phyloP scores from a whole-genome alignment of 805 yeast genomes.

The Tetrapisispora iriomotensis region DNA sequence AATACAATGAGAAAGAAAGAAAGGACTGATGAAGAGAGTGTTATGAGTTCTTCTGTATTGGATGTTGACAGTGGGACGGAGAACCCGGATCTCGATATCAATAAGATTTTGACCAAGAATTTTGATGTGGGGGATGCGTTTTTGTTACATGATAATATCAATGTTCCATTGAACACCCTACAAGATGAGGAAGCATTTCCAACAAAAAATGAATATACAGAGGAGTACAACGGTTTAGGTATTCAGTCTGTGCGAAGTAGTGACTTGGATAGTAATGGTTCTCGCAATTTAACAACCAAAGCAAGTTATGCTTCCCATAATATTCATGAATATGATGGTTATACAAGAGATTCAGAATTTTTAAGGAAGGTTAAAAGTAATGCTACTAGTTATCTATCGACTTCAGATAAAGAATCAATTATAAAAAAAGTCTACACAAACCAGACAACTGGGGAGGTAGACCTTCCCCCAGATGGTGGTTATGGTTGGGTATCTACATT shows the following conservation, averaged over 20 bases:
- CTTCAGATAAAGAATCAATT: slow-evolving; percentile 2
- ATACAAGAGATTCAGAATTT: too few relatives aligned
- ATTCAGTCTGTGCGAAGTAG: too few relatives aligned
- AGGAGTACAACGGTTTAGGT: too few relatives aligned
- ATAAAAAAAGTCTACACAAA: slow-evolving; percentile 27
- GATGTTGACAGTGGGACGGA: slow-evolving; percentile 9
- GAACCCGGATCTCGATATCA: slow-evolving; percentile 7
- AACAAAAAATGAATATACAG: neutral
- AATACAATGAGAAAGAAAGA: too few relatives aligned
- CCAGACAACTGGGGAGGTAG: slow-evolving; percentile 27
- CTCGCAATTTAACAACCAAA: too few relatives aligned
- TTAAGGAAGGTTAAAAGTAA: too few relatives aligned
- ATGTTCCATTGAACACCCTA: neutral
- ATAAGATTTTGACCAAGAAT: slow-evolving; percentile 13
- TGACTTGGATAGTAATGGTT: too few relatives aligned
- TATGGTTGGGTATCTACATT: slow-evolving; percentile 56
- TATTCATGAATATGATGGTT: too few relatives aligned
- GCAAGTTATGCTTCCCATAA: too few relatives aligned
- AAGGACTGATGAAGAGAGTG: too few relatives aligned
- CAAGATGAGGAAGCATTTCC: neutral
- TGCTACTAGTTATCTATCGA: too few relatives aligned
- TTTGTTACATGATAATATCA: slow-evolving; percentile 12
- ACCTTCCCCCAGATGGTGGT: slow-evolving; percentile 53
- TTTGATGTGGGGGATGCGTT: slow-evolving; percentile 28
- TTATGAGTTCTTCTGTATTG: neutral